Evolutionary conservation across 306 rosid genomes (phyloP).

Genomic region (Mucuna pruriens): DNA sequence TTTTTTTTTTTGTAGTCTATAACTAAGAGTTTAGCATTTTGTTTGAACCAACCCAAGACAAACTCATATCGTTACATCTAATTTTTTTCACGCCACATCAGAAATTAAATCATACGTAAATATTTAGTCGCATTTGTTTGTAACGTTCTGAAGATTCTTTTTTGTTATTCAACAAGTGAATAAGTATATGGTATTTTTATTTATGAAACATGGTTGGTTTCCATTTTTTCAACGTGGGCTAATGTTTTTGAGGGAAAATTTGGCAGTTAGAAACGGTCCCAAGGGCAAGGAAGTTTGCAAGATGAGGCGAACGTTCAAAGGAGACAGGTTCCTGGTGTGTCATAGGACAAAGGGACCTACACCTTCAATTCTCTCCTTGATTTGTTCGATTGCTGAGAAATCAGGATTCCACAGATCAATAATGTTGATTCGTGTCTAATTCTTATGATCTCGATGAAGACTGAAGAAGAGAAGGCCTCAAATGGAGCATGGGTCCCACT

Average conservation of each 20-base stretch:
- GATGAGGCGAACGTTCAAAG: background rate
- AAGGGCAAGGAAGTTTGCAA: background rate
- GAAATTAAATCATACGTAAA: background rate
- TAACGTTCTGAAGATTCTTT: background rate
- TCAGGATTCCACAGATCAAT: background rate
- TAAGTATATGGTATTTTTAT: background rate
- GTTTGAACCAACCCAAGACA: no score
- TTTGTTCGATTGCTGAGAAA: background rate
- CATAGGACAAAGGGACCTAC: background rate
- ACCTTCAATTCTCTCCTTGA: background rate
- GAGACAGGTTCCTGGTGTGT: background rate
- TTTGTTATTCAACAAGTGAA: background rate
- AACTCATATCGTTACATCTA: no score
- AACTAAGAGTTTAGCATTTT: no score
- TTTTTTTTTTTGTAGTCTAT: no score
- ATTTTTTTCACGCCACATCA: background rate
- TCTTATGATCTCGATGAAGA: background rate
- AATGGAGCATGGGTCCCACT: background rate
- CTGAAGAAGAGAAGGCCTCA: background rate
- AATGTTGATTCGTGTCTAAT: background rate
- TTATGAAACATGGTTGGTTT: background rate
- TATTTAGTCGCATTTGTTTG: background rate
- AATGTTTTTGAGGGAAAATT: background rate
- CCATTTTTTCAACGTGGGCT: background rate
- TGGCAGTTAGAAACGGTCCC: background rate